Conservation (phyloP, 108 stramenopile species). For the Schizochytrium sp. region DNA sequence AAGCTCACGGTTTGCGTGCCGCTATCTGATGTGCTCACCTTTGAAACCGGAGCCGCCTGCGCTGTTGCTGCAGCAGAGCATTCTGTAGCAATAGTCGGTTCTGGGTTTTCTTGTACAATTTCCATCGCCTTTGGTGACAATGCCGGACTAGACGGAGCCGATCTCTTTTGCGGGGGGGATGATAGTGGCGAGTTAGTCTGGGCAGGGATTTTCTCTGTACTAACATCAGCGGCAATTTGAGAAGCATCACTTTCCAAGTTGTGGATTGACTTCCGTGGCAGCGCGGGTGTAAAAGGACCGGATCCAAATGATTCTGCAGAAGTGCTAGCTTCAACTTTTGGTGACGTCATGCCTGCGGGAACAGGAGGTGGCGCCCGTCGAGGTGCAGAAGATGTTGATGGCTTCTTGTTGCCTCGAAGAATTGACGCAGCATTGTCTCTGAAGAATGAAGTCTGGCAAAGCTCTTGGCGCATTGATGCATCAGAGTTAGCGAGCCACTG, state of each 20-base stretch:
- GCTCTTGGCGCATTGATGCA: not conserved
- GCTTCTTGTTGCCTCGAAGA: not conserved
- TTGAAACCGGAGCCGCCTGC: not conserved
- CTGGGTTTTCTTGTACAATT: too few relatives aligned
- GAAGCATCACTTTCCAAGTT: too few relatives aligned
- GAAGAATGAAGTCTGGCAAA: not conserved
- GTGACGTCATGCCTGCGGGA: constrained; percentile 1
- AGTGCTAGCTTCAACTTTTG: not conserved
- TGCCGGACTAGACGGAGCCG: too few relatives aligned
- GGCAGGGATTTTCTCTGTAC: too few relatives aligned
- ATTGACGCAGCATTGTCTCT: constrained; percentile 18
- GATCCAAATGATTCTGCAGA: not conserved
- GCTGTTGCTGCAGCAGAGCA: not conserved
- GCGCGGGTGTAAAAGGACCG: not conserved
- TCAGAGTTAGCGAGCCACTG: not conserved
- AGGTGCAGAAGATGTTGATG: not conserved
- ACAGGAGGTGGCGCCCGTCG: constrained; percentile 26
- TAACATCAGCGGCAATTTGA: too few relatives aligned
- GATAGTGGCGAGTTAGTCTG: too few relatives aligned
- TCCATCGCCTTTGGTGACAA: too few relatives aligned
- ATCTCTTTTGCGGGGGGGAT: too few relatives aligned
- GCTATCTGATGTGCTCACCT: not conserved
- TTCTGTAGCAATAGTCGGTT: too few relatives aligned
- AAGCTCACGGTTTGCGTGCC: constrained; percentile 6
- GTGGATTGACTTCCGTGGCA: not conserved